Evolutionary conservation across 768 basidiomycete genomes (phyloP).

Genomic region (Trametes cingulata): DNA sequence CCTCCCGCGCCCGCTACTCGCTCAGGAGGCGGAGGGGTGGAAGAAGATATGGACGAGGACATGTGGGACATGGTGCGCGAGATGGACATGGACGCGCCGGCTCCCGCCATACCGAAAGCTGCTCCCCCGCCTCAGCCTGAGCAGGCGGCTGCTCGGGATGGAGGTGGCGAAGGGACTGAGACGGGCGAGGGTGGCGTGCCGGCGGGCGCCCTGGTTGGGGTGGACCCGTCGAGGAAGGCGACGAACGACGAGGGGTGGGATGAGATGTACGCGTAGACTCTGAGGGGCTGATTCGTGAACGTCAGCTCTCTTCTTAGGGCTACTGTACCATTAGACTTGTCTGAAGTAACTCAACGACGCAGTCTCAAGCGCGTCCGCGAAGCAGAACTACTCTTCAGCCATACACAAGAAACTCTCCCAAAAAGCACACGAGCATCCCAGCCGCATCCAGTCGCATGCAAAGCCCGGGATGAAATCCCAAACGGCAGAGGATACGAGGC

Average conservation of each 20-base stretch:
- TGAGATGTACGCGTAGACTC: slow-evolving; percentile 63
- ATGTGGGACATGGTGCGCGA: slow-evolving; percentile 73
- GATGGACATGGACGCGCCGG: slow-evolving; percentile 40
- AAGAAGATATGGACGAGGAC: slow-evolving; percentile 56
- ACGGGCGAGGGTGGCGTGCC: background rate
- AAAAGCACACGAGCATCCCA: background rate
- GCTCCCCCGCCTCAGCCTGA: slow-evolving; percentile 2
- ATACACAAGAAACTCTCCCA: no score
- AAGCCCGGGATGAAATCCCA: background rate
- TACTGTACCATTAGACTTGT: no score
- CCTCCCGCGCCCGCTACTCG: slow-evolving; percentile 18
- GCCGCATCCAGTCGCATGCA: no score
- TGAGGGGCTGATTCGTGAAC: background rate
- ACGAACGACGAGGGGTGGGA: slow-evolving; percentile 60
- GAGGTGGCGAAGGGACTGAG: no score
- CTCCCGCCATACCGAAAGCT: background rate
- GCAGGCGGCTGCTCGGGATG: background rate
- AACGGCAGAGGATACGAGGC: background rate
- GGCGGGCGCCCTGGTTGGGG: slow-evolving; percentile 3
- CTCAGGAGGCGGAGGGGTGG: slow-evolving; percentile 2
- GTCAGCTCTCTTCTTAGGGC: no score
- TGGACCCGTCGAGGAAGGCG: slow-evolving; percentile 12
- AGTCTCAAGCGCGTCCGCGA: no score
- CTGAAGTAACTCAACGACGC: no score
- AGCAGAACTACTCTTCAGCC: no score